Evolutionary conservation across 2,329 filamentous ascomycete species (phyloP).

Genomic region (Aphanocladium album): DNA sequence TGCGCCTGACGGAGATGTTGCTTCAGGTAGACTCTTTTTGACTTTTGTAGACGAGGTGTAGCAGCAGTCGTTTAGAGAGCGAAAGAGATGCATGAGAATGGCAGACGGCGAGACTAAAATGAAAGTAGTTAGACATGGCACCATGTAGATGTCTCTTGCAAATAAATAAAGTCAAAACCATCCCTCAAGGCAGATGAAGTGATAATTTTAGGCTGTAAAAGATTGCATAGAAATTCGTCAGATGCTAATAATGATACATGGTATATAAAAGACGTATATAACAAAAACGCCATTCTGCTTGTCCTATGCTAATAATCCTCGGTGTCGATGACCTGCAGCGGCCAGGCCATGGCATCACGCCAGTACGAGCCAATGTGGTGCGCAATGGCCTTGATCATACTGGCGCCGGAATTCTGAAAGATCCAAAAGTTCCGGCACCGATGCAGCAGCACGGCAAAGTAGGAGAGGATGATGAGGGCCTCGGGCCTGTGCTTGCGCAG

Average conservation of each 20-base stretch:
- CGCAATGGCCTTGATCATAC: constrained; percentile 13
- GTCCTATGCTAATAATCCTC: not conserved
- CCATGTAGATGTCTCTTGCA: not conserved
- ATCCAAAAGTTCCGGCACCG: constrained; percentile 29
- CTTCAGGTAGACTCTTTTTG: not conserved
- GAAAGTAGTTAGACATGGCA: not conserved
- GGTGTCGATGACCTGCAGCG: constrained; percentile 11
- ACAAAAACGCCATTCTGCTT: not conserved
- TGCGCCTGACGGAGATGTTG: not conserved
- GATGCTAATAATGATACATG: not conserved
- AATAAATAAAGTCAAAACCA: not conserved
- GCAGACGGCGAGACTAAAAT: not conserved
- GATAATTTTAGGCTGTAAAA: not conserved
- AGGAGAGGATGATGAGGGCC: constrained; percentile 34
- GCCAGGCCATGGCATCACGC: constrained; percentile 15
- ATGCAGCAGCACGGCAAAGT: constrained; percentile 40
- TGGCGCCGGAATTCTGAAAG: constrained; percentile 18
- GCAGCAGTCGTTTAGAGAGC: not conserved
- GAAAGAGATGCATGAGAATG: not conserved
- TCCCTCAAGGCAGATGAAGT: too few species aligned
- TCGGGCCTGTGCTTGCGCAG: constrained; percentile 33
- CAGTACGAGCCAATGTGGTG: constrained; percentile 16
- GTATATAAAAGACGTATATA: not conserved
- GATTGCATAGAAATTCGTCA: not conserved
- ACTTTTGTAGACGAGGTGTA: not conserved